Base-by-base conservation (phyloP, 139 green algal genomes). In the Asterochloris sp. region DNA sequence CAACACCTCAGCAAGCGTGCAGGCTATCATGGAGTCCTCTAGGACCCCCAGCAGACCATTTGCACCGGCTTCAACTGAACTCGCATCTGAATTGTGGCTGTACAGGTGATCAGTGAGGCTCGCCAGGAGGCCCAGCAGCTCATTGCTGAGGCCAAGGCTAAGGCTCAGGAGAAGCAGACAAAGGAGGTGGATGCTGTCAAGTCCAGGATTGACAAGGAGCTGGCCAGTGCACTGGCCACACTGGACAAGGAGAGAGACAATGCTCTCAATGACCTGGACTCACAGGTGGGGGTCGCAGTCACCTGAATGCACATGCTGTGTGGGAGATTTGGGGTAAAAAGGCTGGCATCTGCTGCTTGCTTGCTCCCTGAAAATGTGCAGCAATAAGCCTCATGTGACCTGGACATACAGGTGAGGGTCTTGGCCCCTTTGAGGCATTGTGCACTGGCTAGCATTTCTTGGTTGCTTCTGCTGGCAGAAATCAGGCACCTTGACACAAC, bases 191-290 rank as follows among this genome's bases (percentile, higher is more conserved):
- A 76, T n/a, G 85, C 79, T 13, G 83, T 79, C 66, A 92, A 92
- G 84, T 84, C 83, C 76, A 88, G 86, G 82, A 88, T 94, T 69
- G 88, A 92, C 74, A 86, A 88, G 74, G 91, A 95, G 92, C 83
- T 93, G 61, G 81, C 87, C 15, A 38, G 54, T 0, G 86, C 91
- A 15, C 86, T 96, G 47, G 89, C 83, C 14, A 81, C 77, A 15
- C 83, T 97, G 78, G 91, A 95, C 80, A 87, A 93, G 83, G 94
- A 97, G 90, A 93, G 90, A 80, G 87, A 90, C 14, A 85, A 83
- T 9, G 89, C 95, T 82, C 83, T 97, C 12, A 87, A 85, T 69
- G 84, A 85, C 73, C 85, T 97, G 79, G 93, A 96, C 64, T 78
- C 86, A 26, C 92, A 97, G 91, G 92, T 90, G 73, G 12, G 54